Conservation (phyloP, 371 early-diverging fungal species). For the Zopfochytrium polystomum region DNA sequence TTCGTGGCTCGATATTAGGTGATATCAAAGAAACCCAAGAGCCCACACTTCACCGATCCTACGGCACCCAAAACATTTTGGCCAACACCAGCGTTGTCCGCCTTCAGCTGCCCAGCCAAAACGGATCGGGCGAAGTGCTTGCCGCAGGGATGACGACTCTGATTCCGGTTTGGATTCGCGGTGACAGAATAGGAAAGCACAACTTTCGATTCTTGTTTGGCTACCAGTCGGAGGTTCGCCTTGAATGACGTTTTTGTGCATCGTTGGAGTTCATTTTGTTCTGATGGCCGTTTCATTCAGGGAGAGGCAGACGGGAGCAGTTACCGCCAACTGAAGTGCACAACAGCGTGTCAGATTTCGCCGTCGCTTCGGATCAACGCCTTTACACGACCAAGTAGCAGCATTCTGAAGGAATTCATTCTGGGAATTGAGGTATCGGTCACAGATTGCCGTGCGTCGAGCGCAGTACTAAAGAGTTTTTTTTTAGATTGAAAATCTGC, state of each 20-base stretch:
- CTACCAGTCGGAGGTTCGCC: constrained; percentile 70
- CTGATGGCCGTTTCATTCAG: too few relatives aligned
- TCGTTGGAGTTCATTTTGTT: too few relatives aligned
- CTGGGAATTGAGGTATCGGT: constrained; percentile 85
- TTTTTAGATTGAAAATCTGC: constrained; percentile 66
- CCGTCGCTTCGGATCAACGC: constrained; percentile 90
- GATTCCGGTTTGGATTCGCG: constrained; percentile 86
- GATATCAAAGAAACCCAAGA: neutral
- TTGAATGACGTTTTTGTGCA: too few relatives aligned
- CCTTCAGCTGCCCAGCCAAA: constrained; percentile 30
- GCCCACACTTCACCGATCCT: constrained; percentile 9
- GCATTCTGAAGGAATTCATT: constrained; percentile 71
- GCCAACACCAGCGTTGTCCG: constrained; percentile 29
- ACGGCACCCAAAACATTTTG: constrained; percentile 20
- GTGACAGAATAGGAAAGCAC: constrained; percentile 86
- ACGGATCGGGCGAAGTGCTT: constrained; percentile 45
- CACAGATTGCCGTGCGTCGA: neutral
- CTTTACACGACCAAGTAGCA: constrained; percentile 82
- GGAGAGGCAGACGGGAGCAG: constrained; percentile 52
- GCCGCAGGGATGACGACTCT: constrained; percentile 67
- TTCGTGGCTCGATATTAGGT: neutral
- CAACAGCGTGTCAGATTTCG: constrained; percentile 60
- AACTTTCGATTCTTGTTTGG: constrained; percentile 63
- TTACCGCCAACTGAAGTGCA: constrained; percentile 62
- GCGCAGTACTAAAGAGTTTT: constrained; percentile 19